These are phyloP conservation scores for Penicillium dipodomyicola DNA, from an alignment of 495 filamentous ascomycete genomes.

Conservation along the genomic window DNA sequence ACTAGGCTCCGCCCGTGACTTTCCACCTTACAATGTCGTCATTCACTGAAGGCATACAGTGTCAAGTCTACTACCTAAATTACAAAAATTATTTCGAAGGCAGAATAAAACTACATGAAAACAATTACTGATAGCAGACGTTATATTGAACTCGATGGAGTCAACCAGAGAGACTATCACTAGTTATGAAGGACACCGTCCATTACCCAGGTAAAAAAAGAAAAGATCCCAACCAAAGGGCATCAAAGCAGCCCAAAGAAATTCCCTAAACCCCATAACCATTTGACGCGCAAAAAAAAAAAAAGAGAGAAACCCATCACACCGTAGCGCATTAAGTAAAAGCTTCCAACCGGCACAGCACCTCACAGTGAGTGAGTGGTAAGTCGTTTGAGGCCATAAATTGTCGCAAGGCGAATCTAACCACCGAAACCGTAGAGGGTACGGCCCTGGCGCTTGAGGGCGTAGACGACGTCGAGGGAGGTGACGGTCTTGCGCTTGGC, in stretches of 20 bases:
- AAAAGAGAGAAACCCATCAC: conserved; percentile 28
- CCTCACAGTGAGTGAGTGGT: not conserved
- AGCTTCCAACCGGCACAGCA: not conserved
- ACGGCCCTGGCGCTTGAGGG: conserved; percentile 91
- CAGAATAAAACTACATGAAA: not conserved
- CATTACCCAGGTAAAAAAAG: not conserved
- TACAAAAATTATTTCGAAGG: not conserved
- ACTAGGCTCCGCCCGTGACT: not conserved
- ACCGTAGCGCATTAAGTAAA: conserved; percentile 27
- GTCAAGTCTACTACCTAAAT: not conserved
- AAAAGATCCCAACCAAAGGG: not conserved
- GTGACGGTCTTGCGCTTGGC: conserved; percentile 98
- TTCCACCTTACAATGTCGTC: not conserved
- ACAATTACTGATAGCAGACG: not conserved
- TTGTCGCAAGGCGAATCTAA: conserved; percentile 49
- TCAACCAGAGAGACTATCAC: not conserved
- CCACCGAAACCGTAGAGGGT: conserved; percentile 99
- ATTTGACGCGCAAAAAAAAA: not conserved
- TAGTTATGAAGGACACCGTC: not conserved
- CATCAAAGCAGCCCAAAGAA: conserved; percentile 4
- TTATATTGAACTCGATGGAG: not conserved
- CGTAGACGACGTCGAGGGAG: conserved; percentile 92
- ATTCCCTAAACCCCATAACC: conserved; percentile 8
- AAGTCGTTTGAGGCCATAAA: not conserved
- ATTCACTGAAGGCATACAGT: not conserved